Percentiles rank a stretch among this genome's conserved stretches.
phyloP scores from a whole-genome alignment of 2,329 filamentous ascomycete species.

The Endoconidiophora polonica region DNA sequence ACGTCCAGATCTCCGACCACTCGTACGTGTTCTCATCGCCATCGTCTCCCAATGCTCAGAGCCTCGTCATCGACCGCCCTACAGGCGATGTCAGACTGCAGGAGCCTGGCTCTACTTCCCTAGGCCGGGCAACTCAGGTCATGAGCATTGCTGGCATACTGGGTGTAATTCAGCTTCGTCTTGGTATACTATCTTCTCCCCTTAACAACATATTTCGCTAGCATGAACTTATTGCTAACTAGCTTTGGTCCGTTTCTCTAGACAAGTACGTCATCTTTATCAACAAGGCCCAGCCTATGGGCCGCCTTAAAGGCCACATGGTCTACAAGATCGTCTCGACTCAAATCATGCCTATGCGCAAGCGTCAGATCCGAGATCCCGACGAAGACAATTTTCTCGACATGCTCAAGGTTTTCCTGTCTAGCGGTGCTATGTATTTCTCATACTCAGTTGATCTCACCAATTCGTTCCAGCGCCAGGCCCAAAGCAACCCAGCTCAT shows the following conservation, averaged over 20 bases:
- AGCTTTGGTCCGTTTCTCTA: slow-evolving; percentile 16
- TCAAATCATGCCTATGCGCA: slow-evolving; percentile 85
- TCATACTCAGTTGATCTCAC: slow-evolving; percentile 95
- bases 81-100: slow-evolving; percentile 78
- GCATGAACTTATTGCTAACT: neutral
- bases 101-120: slow-evolving; percentile 58
- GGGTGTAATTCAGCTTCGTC: slow-evolving; percentile 79
- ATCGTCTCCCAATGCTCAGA: slow-evolving; percentile 75
- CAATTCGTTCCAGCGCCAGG: slow-evolving; percentile 89
- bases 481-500: slow-evolving; percentile 50
- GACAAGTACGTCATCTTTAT: slow-evolving; percentile 96
- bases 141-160: slow-evolving; percentile 91
- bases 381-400: slow-evolving; percentile 86
- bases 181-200: slow-evolving; percentile 42
- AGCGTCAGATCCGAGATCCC: slow-evolving; percentile 75
- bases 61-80: slow-evolving; percentile 77
- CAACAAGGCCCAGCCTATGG: slow-evolving; percentile 82
- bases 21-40: slow-evolving; percentile 95
- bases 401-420: slow-evolving; percentile 67
- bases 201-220: neutral
- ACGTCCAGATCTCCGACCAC: slow-evolving; percentile 78
- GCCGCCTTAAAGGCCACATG: slow-evolving; percentile 86
- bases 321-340: slow-evolving; percentile 84
- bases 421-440: slow-evolving; percentile 85
- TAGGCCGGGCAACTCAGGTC: slow-evolving; percentile 55